Evolutionary conservation across 306 rosid genomes (phyloP), one percentile per base, ranked within the genome.

Genomic region (Carpinus fangiana): DNA sequence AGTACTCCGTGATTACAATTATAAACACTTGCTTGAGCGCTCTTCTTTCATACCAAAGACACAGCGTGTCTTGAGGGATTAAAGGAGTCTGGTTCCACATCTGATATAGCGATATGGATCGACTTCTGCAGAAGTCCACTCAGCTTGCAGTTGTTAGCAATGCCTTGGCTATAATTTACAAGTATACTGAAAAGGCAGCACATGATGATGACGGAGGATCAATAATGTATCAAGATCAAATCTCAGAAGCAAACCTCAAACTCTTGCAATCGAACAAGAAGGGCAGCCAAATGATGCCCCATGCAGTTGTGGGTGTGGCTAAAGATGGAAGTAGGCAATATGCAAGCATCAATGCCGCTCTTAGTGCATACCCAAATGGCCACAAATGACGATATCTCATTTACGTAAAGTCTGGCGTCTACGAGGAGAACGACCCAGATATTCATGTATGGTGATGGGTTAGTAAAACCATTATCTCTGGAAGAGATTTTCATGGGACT

Each of bases 371-470:
- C 53, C 62, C 68, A n/a, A 36, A 51, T 36, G 73, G 34, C 28
- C 73, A 20, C 56, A 12, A 26, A 8, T 2, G 23, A 47, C 54
- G 69, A 12, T 84, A 82, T 26, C 10, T 71, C 59, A 65, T 81
- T 68, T 65, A 81, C 13, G 85, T 81, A 34, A 84, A 50, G 31
- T 36, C 52, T 26, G 88, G 83, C 28, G 74, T 8, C 56, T 78
- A 78, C 52, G 54, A 71, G 46, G 83, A 78, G 68, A 81, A 69
- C 20, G 73, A 23, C 21, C 1, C 41, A 74, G 26, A 70, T 84
- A 13, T 0, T 70, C 48, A 81, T 84, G 85, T 84, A 74, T 74
- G 88, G 85, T 45, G 88, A 75, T 74, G 83, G 86, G 64, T 76
- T 45, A 2, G 1, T 43, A 26, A 75, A 0, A 82, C 86, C 31